These are phyloP conservation scores for Ceratobasidium sp. DNA, from an alignment of 1,284 basidiomycete species.

Conservation along the genomic window DNA sequence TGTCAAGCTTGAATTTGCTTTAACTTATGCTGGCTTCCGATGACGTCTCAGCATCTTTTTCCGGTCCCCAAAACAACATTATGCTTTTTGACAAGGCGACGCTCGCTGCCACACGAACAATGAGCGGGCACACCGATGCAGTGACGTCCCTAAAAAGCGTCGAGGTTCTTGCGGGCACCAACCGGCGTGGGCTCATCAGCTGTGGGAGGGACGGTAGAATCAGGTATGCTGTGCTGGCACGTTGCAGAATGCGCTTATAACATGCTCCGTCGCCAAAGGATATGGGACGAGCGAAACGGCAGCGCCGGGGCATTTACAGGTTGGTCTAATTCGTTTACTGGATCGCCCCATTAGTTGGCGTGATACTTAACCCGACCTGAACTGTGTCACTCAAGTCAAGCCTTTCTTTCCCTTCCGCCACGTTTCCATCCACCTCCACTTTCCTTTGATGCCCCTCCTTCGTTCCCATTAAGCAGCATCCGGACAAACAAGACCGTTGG, in stretches of 20 bases:
- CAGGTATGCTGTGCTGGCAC: conserved; percentile 23
- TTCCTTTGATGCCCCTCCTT: not conserved
- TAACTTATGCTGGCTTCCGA: conserved; percentile 26
- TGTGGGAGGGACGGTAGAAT: conserved; percentile 47
- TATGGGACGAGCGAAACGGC: conserved; percentile 42
- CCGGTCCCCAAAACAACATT: conserved; percentile 40
- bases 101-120: conserved; percentile 37
- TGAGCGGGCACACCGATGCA: conserved; percentile 45
- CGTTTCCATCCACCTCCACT: not conserved
- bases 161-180: conserved; percentile 36
- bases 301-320: conserved; percentile 45
- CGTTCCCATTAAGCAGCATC: conserved; percentile 41
- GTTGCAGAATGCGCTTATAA: not conserved
- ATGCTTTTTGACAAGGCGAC: conserved; percentile 45
- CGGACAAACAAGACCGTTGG: conserved; percentile 55
- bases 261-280: conserved; percentile 13
- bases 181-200: conserved; percentile 43
- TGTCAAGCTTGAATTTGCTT: conserved; percentile 11
- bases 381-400: conserved; percentile 45
- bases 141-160: conserved; percentile 45
- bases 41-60: conserved; percentile 42
- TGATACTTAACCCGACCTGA: conserved; percentile 44
- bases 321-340: conserved; percentile 36
- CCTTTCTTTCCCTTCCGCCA: conserved; percentile 26
- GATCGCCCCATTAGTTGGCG: conserved; percentile 43